Evolutionary conservation across 345 rosid genomes (phyloP), one percentile per base, ranked within the genome.

Genomic region (Lepidium aucheri): DNA sequence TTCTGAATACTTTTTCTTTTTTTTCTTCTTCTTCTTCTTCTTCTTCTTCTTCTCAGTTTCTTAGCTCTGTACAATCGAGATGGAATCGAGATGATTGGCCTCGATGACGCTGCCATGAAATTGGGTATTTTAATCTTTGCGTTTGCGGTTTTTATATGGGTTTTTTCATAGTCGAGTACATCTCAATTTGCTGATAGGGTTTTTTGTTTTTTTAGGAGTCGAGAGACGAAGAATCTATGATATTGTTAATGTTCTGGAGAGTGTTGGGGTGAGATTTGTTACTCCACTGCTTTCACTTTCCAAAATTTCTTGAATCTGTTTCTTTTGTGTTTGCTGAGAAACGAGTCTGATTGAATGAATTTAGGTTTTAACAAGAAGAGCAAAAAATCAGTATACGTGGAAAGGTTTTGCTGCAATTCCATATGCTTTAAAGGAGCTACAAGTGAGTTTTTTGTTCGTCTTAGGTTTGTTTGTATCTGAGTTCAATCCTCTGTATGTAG

Each of bases 201-300:
- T 54, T 38, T 38, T 1, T 16, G 3, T 35, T 6, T 14, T 39
- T 34, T 5, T 69, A 91, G 97, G 96, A 12, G 96, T 91, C 17
- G 97, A 88, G 72, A 80, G 97, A 39, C 82, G 97, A 46, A 79
- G 97, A 56, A 88, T 91, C 74, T 91, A 91, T 15, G 97, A 91
- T 60, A 88, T 91, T 32, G 97, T 91, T 49, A 91, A 91, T 46
- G 87, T 91, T 20, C 62, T 91, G 49, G 97, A 91, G 80, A 88
- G 96, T 65, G 85, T 91, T 47, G 96, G 96, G 55, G 97, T 91
- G 68, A 79, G 87, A 52, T 78, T 66, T 36, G 41, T 22, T 7
- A 40, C 44, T 35, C 41, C 34, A 8, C 1, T n/a, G 15, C 1
- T 62, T 14, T 17, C 9, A 0, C 3, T 14, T 35, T 33, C 7